Conservation (phyloP, 495 filamentous ascomycete genomes). For the Peziza echinospora region DNA sequence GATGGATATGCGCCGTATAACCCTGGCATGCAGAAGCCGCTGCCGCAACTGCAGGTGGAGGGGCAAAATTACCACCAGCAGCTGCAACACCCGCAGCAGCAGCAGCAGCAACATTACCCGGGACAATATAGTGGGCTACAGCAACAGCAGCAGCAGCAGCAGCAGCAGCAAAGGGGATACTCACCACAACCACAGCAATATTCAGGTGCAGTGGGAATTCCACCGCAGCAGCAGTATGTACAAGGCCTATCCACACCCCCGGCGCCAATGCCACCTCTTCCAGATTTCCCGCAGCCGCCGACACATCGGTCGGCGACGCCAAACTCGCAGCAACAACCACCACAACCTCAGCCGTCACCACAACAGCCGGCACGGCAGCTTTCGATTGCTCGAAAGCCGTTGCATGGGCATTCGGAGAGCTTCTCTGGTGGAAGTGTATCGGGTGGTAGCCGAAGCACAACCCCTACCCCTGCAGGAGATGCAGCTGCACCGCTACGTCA, state of each 20-base stretch:
- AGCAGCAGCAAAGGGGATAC: conserved; percentile 2
- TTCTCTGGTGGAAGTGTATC: too few species aligned
- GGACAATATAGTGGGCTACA: neutral
- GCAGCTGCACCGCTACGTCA: too few species aligned
- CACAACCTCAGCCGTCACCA: neutral
- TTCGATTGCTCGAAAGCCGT: neutral
- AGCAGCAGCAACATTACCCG: neutral
- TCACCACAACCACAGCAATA: neutral
- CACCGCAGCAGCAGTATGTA: neutral
- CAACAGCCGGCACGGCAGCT: neutral
- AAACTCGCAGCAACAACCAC: too few species aligned
- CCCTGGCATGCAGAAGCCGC: too few species aligned
- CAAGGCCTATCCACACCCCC: too few species aligned
- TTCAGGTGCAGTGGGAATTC: too few species aligned
- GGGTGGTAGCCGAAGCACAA: neutral
- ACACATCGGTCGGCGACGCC: too few species aligned
- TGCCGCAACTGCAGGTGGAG: too few species aligned
- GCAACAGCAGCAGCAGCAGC: neutral
- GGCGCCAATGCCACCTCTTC: neutral
- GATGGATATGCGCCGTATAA: too few species aligned
- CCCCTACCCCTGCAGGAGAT: neutral
- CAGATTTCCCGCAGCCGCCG: neutral
- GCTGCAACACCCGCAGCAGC: too few species aligned
- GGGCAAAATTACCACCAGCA: too few species aligned
- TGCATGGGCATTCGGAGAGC: too few species aligned